Conservation (phyloP, 2,329 filamentous ascomycete genomes). For the Phyllosticta citribraziliensis region DNA sequence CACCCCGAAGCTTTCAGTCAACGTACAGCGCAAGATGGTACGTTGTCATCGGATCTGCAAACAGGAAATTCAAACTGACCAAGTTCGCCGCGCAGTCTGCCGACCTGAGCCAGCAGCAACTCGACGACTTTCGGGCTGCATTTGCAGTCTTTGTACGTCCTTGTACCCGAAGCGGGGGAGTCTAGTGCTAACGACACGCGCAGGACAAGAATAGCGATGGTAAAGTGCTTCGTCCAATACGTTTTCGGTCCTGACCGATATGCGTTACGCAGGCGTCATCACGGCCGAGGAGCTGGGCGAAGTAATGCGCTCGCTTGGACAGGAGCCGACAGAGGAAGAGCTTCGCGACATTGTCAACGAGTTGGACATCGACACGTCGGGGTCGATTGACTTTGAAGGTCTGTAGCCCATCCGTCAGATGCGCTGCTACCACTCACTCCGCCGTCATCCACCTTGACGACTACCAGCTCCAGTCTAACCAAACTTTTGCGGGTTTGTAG, state of each 20-base stretch:
- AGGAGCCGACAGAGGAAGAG: constrained; percentile 52
- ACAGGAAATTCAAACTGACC: background rate
- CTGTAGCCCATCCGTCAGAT: constrained; percentile 9
- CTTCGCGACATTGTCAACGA: constrained; percentile 59
- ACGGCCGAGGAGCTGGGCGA: constrained; percentile 53
- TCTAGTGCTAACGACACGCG: constrained; percentile 17
- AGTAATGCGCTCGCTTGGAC: constrained; percentile 54
- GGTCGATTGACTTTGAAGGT: constrained; percentile 56
- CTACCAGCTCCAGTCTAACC: constrained; percentile 8
- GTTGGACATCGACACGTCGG: constrained; percentile 54
- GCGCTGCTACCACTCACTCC: background rate
- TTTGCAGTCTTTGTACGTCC: constrained; percentile 97
- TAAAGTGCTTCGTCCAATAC: constrained; percentile 21
- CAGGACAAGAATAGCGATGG: constrained; percentile 52
- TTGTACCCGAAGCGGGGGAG: constrained; percentile 2
- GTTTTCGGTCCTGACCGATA: constrained; percentile 1
- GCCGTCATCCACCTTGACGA: background rate
- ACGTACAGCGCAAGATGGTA: background rate
- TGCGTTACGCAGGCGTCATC: constrained; percentile 43
- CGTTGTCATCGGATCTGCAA: background rate
- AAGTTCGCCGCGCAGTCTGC: constrained; percentile 57
- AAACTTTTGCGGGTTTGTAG: constrained; percentile 23
- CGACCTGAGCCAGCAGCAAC: constrained; percentile 97
- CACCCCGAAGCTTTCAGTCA: background rate
- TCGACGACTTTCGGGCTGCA: constrained; percentile 99